phyloP scores from a whole-genome alignment of 768 basidiomycete genomes.

The Tricholoma matsutake region DNA sequence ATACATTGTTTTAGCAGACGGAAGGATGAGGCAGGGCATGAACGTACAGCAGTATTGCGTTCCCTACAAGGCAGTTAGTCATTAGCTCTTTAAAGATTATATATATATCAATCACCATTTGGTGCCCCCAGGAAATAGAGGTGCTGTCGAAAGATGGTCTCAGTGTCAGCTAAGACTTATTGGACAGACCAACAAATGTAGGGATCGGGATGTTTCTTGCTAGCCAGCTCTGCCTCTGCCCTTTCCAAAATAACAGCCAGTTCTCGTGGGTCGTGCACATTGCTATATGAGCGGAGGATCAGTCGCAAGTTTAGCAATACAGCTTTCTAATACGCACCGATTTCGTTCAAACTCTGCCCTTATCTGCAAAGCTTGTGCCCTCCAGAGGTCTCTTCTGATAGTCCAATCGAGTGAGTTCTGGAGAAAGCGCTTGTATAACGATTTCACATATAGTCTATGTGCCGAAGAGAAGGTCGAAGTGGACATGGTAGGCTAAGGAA shows the following conservation, averaged over 20 bases:
- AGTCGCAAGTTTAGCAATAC: conserved; percentile 1
- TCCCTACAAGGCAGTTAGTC: conserved; percentile 48
- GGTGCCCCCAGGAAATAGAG: conserved; percentile 85
- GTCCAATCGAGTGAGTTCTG: conserved; percentile 91
- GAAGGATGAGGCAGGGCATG: conserved; percentile 6
- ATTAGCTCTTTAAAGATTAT: conserved; percentile 12
- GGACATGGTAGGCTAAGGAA: conserved; percentile 41
- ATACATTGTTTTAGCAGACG: conserved; percentile 11
- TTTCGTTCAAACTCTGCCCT: conserved; percentile 92
- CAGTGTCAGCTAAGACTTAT: not conserved
- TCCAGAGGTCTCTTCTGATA: conserved; percentile 82
- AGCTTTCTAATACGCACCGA: conserved; percentile 50
- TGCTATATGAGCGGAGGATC: conserved; percentile 37
- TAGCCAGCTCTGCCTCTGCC: conserved; percentile 73
- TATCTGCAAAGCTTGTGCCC: conserved; percentile 79
- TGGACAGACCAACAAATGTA: conserved; percentile 73
- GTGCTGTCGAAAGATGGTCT: conserved; percentile 44
- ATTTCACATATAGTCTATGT: conserved; percentile 85
- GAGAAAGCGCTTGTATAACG: conserved; percentile 84
- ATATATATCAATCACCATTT: conserved; percentile 70
- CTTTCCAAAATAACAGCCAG: conserved; percentile 73
- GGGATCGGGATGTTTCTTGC: conserved; percentile 82
- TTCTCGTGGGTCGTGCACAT: conserved; percentile 82
- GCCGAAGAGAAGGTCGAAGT: conserved; percentile 64
- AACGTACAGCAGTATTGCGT: conserved; percentile 73